Percentiles rank a stretch among this genome's conserved stretches.
These are phyloP conservation scores for Aegilops umbellulata DNA, from an alignment of 176 grass and related monocot species.

Conservation along the genomic window DNA sequence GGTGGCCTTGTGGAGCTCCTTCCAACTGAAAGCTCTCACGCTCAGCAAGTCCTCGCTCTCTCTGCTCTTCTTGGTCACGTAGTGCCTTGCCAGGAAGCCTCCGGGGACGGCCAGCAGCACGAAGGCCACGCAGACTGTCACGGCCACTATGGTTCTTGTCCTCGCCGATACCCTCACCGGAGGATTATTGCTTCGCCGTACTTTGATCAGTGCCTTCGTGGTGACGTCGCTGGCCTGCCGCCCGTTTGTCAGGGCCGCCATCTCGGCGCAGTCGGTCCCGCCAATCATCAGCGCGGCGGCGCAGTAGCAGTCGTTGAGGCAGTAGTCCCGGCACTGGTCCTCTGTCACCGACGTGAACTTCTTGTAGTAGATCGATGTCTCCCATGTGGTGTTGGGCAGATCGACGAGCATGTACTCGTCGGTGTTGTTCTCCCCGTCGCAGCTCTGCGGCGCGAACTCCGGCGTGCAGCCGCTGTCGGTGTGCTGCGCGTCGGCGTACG, in stretches of 20 bases:
- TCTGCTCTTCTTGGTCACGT: background rate
- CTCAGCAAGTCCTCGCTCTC: background rate
- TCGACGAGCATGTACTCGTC: background rate
- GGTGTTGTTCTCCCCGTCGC: background rate
- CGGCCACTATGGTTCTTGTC: too few species aligned
- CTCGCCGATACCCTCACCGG: too few species aligned
- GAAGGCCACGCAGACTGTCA: too few species aligned
- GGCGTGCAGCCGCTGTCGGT: conserved; percentile 21
- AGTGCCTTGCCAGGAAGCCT: background rate
- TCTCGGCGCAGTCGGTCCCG: background rate
- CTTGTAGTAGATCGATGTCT: conserved; percentile 17
- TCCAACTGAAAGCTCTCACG: conserved; percentile 24
- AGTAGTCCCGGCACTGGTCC: conserved; percentile 3
- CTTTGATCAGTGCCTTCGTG: background rate
- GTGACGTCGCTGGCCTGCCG: background rate
- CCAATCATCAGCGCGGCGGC: background rate
- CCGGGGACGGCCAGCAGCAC: background rate
- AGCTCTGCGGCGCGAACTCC: conserved; percentile 20
- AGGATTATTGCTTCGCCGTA: too few species aligned
- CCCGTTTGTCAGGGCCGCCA: background rate
- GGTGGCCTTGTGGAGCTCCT: conserved; percentile 21
- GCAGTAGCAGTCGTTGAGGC: conserved; percentile 35
- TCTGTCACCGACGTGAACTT: background rate
- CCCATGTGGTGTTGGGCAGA: conserved; percentile 17
- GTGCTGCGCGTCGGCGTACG: background rate